Base-by-base conservation (phyloP, 2,329 filamentous ascomycete genomes). In the Nigrospora oryzae region DNA sequence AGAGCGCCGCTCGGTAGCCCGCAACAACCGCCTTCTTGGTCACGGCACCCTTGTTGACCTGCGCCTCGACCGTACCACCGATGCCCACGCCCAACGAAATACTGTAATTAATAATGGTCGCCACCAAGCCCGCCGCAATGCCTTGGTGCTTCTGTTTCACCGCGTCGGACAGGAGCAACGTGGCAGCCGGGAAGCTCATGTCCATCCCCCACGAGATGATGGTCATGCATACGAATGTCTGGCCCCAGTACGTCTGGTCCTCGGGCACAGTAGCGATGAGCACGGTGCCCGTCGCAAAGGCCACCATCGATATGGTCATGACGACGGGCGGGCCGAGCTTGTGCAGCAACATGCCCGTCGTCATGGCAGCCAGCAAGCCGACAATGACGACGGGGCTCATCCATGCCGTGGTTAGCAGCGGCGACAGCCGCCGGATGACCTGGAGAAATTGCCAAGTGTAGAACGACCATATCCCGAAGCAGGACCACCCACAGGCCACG, bases 1-100 rank as follows among this genome's bases (percentile, higher is more conserved):
- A 57, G 32, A 53, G 46, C 17, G 52, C 55, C 4, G 49, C 53
- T 49, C 50, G 51, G 15, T 55, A 56, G 10, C 56, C 54, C 31
- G 40, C 41, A 23, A 58, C 43, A 38, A 49, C 51, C n/a, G 30
- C 30, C 14, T 46, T 19, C 16, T 34, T 30, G 4, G 49, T 51
- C 34, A 36, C 30, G 12, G 43, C 45, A 7, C 48, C 50, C 30
- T 35, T 42, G 36, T 56, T 54, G 0, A 68, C 56, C 6, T 66
- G 61, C 0, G 63, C 61, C 54, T 85, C 79, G 3, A 84, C 73
- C 0, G 79, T 84, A 0, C 80, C 81, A 0, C 81, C 81, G 38
- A 87, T 73, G 0, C 82, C 83, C 0, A 87, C 66, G 0, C 78
- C 80, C 3, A 86, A 60, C 1, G 77, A 79, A 32, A 86, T 84